Evolutionary conservation across 257 asterid species (phyloP), one percentile per base, ranked within the genome.

Genomic region (Scutellaria barbata): DNA sequence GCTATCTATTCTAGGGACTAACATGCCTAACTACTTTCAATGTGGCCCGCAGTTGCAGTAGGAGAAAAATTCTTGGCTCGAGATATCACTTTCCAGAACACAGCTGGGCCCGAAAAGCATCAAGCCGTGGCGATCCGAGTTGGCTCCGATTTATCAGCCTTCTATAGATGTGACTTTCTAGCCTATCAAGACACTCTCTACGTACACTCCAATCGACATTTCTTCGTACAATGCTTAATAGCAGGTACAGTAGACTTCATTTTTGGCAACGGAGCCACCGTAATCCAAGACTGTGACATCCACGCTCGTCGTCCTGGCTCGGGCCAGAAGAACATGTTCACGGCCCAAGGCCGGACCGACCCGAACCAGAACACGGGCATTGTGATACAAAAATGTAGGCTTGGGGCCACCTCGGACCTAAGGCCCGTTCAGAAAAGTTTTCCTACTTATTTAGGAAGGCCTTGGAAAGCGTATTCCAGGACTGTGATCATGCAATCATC

Each of bases 41-140:
- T 51, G 33, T 55, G 65, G 82, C 57, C 7, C 66, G 73, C 85
- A 87, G 95, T 86, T 10, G 91, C 73, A 0, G 91, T 88, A 11
- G 95, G 95, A 4, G 89, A 76, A 16, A 73, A 68, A 54, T 88
- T 88, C 81, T 47, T 88, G 65, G 95, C 95, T 7, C 81, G 91
- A 0, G 95, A 85, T 45, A 79, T 88, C 63, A 85, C 91, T 3
- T 88, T 88, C 60, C 80, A 88, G 33, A 88, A 88, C 84, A 85
- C 91, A 5, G 95, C 95, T 11, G 95, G 95, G 14, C 69, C 86
- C 2, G 52, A 78, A 6, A 85, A 85, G 79, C 95, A 88, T 75
- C 95, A 88, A 57, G 95, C 95, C 2, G 95, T 88, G 30, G 91
- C 95, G 0, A 86, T 88, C 17, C 88, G 95, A 6, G 91, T 85